These are phyloP conservation scores for Boehmeria nivea DNA, from an alignment of 306 rosid genomes.

Conservation along the genomic window DNA sequence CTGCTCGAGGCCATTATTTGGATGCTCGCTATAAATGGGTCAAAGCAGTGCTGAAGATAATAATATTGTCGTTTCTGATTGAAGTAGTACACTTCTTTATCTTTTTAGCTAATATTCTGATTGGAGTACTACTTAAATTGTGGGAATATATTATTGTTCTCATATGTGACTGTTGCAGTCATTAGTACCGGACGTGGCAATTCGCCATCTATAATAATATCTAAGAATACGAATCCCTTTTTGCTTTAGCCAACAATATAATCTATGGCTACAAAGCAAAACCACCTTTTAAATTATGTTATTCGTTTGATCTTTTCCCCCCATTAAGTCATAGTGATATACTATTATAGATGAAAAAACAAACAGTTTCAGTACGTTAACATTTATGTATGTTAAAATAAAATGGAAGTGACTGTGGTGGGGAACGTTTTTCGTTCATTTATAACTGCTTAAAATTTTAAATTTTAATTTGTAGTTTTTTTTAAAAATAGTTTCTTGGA, in stretches of 20 bases:
- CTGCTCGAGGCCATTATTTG: not conserved
- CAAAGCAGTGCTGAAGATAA: not conserved
- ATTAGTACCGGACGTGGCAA: not conserved
- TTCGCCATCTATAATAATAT: not conserved
- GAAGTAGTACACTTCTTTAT: not conserved
- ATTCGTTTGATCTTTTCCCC: too few relatives aligned
- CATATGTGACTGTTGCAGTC: slow-evolving; percentile 3
- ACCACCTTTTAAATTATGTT: not conserved
- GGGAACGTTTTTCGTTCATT: too few relatives aligned
- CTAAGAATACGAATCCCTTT: not conserved
- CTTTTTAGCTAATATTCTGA: not conserved
- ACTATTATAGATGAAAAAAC: too few relatives aligned
- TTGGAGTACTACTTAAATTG: not conserved
- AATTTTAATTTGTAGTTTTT: too few relatives aligned
- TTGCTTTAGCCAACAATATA: not conserved
- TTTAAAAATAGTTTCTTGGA: too few relatives aligned
- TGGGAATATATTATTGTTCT: slow-evolving; percentile 9
- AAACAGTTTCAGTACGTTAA: too few relatives aligned
- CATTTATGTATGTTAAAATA: too few relatives aligned
- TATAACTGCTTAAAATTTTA: too few relatives aligned
- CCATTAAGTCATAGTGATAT: too few relatives aligned
- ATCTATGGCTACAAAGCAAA: not conserved
- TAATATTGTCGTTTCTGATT: not conserved
- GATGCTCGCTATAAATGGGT: slow-evolving; percentile 3
- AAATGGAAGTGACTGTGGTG: too few relatives aligned